Evolutionary conservation across 1,284 basidiomycete species (phyloP).

Genomic region (Cerrena zonata): DNA sequence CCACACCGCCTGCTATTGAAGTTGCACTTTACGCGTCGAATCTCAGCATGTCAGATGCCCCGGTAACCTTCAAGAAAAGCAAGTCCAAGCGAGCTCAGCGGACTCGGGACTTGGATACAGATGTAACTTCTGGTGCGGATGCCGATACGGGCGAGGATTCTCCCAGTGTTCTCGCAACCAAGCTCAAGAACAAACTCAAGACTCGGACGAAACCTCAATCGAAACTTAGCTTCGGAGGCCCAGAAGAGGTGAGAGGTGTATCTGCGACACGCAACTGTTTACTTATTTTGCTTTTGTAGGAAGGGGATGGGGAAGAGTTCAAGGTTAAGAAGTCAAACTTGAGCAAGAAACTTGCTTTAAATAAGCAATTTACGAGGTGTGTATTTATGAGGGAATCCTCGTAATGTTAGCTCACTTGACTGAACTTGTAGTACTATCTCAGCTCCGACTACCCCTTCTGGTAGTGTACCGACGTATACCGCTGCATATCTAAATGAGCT

Average conservation of each 20-base stretch:
- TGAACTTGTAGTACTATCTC: no score
- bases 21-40: conserved; percentile 5
- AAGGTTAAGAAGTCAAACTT: conserved; percentile 73
- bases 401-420: no score
- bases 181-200: conserved; percentile 64
- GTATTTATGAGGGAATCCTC: no score
- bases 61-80: conserved; percentile 50
- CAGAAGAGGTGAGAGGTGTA: conserved; percentile 57
- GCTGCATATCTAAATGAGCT: conserved; percentile 75
- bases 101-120: conserved; percentile 31
- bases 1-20: background rate
- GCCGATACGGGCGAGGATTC: conserved; percentile 31
- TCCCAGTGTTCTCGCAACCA: conserved; percentile 53
- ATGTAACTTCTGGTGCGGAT: conserved; percentile 29
- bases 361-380: conserved; percentile 39
- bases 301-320: conserved; percentile 56
- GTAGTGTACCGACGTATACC: conserved; percentile 60
- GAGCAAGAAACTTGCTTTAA: conserved; percentile 58
- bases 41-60: conserved; percentile 24
- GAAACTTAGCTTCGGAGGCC: conserved; percentile 76
- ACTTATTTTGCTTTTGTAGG: conserved; percentile 29
- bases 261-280: conserved; percentile 19
- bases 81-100: conserved; percentile 50
- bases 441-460: conserved; percentile 39
- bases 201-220: conserved; percentile 56